These are phyloP conservation scores for Aciculoconidium aculeatum DNA, from an alignment of 805 yeast genomes.

Conservation along the genomic window DNA sequence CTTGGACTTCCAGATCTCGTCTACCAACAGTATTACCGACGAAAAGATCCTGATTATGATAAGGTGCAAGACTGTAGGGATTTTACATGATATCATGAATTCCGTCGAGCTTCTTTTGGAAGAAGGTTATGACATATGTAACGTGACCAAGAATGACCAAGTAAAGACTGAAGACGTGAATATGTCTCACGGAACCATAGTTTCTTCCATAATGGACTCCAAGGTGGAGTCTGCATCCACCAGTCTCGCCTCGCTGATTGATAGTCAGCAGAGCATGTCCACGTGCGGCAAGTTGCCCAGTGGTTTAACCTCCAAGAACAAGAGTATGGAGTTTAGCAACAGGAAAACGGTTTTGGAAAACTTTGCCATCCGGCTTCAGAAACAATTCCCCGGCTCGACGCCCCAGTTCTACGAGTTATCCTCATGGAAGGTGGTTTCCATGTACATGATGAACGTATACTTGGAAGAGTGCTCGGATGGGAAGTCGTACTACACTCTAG, in stretches of 20 bases:
- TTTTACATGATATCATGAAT: constrained; percentile 19
- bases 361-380: constrained; percentile 34
- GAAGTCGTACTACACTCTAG: constrained; percentile 23
- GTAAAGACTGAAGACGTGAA: constrained; percentile 3
- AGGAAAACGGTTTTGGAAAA: constrained; percentile 20
- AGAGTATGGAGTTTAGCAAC: constrained; percentile 14
- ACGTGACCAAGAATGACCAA: constrained; percentile 2
- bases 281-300: too few species aligned
- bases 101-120: constrained; percentile 26
- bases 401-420: constrained; percentile 27
- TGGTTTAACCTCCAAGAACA: constrained; percentile 1
- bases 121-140: too few species aligned
- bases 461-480: constrained; percentile 21
- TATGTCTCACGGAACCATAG: constrained; percentile 16
- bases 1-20: constrained; percentile 31
- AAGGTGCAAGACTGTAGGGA: constrained; percentile 25
- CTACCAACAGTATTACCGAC: constrained; percentile 26
- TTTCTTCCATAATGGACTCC: constrained; percentile 35
- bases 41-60: constrained; percentile 26
- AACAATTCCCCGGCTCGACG: constrained; percentile 16
- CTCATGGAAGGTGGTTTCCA: constrained; percentile 38
- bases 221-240: constrained; percentile 14
- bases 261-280: constrained; percentile 1
- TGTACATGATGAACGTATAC: constrained; percentile 29
- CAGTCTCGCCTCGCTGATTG: constrained; percentile 9